Percentiles rank a stretch among this genome's conserved stretches.
Evolutionary conservation across 805 yeast species (phyloP).

Genomic region (Scheffersomyces ergatensis): DNA sequence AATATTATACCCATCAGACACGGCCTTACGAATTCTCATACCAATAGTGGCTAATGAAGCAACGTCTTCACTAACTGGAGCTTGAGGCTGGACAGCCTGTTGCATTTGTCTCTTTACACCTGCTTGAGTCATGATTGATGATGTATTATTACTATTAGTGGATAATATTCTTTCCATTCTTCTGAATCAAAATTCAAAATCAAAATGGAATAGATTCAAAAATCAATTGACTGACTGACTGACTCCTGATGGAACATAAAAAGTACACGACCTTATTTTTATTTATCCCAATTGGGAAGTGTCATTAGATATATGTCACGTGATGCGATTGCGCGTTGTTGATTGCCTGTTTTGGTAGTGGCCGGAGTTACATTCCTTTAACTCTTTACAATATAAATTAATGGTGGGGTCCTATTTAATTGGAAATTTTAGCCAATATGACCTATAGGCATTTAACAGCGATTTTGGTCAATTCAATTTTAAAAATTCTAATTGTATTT

Average conservation of each 20-base stretch:
- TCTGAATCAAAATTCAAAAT: too few relatives aligned
- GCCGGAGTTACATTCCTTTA: constrained; percentile 1
- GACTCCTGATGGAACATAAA: too few relatives aligned
- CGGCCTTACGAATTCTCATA: constrained; percentile 69
- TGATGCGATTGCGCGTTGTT: neutral
- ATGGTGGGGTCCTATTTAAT: too few relatives aligned
- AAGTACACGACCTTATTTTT: too few relatives aligned
- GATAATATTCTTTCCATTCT: too few relatives aligned
- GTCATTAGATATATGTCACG: too few relatives aligned
- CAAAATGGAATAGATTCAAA: too few relatives aligned
- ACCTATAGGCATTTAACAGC: neutral
- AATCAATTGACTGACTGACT: too few relatives aligned
- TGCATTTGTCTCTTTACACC: constrained; percentile 31
- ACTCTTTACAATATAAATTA: neutral
- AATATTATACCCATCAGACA: constrained; percentile 55
- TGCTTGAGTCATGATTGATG: neutral
- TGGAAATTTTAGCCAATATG: too few relatives aligned
- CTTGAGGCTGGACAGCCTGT: constrained; percentile 23
- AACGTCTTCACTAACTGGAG: constrained; percentile 23
- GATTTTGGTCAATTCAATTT: too few relatives aligned
- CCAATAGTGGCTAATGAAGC: constrained; percentile 55
- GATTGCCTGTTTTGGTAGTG: neutral
- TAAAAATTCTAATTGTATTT: too few relatives aligned
- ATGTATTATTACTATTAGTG: too few relatives aligned
- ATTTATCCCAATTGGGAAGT: constrained; percentile 4